Conservation (phyloP, 306 rosid genomes). For the Trifolium pratense region DNA sequence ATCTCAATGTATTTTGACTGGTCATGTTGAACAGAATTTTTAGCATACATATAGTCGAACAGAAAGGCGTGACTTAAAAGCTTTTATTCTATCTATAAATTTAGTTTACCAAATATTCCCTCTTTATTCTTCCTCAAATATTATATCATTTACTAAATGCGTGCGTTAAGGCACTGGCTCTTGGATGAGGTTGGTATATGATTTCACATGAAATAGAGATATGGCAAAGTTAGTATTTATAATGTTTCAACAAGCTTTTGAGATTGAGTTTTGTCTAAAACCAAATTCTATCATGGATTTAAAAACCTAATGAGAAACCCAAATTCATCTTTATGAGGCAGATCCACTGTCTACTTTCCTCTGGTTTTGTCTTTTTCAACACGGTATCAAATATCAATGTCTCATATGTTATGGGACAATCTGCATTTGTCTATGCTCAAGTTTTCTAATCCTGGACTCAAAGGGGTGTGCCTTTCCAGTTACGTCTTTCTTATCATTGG, state of each 20-base stretch:
- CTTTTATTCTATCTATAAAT: not conserved
- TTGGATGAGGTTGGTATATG: not conserved
- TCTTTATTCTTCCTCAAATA: not conserved
- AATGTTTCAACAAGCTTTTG: slow-evolving; percentile 3
- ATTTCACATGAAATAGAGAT: not conserved
- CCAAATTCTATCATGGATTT: not conserved
- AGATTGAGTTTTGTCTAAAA: not conserved
- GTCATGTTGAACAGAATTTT: no score
- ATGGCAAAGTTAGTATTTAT: no score
- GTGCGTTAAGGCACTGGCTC: not conserved
- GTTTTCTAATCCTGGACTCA: not conserved
- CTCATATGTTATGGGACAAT: not conserved
- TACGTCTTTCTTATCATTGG: not conserved
- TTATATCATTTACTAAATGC: not conserved
- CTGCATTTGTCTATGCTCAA: not conserved
- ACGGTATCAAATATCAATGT: not conserved
- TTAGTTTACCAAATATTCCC: not conserved
- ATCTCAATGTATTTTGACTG: no score
- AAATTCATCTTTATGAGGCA: not conserved
- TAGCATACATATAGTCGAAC: no score
- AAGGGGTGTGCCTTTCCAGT: not conserved
- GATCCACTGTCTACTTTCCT: not conserved
- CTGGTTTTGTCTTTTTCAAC: not conserved
- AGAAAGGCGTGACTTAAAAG: no score
- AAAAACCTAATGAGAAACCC: not conserved